phyloP scores from a whole-genome alignment of 192 early-diverging fungal genomes.

The Bifiguratus adelaidae region DNA sequence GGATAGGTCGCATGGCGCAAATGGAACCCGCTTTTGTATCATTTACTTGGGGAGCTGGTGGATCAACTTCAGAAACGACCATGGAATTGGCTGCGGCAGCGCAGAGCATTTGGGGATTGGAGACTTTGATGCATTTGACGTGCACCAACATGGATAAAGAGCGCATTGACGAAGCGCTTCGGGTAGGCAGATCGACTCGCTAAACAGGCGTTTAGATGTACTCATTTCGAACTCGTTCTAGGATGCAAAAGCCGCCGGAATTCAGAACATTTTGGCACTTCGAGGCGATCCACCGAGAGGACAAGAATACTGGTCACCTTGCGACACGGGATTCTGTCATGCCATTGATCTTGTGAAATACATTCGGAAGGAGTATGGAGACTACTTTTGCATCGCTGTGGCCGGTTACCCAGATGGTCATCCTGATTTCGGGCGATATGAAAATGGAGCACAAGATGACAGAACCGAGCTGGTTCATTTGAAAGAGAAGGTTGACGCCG shows the following conservation, averaged over 20 bases:
- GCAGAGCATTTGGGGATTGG: conserved; percentile 65
- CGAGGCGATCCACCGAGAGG: conserved; percentile 78
- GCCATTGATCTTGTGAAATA: conserved; percentile 73
- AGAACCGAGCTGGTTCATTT: conserved; percentile 46
- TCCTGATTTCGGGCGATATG: conserved; percentile 56
- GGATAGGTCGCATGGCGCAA: conserved; percentile 68
- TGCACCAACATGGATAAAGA: conserved; percentile 84
- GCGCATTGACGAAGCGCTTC: conserved; percentile 63
- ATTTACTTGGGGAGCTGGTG: conserved; percentile 83
- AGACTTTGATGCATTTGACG: conserved; percentile 78
- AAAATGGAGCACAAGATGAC: conserved; percentile 23
- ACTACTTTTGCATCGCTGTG: conserved; percentile 85
- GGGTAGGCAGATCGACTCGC: conserved; percentile 15
- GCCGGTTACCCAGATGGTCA: conserved; percentile 85
- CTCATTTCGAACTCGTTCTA: conserved; percentile 3
- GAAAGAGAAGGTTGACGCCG: conserved; percentile 68
- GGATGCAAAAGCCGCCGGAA: conserved; percentile 46
- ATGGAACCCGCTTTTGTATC: conserved; percentile 69
- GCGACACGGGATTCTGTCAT: conserved; percentile 63
- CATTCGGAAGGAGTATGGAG: conserved; percentile 64
- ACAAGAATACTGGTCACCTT: conserved; percentile 61
- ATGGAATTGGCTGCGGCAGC: conserved; percentile 59
- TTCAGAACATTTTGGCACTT: conserved; percentile 78
- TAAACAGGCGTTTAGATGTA: not conserved
- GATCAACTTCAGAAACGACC: conserved; percentile 62